Base-by-base conservation (phyloP, 116 monocot genomes). In the Iris pallida region DNA sequence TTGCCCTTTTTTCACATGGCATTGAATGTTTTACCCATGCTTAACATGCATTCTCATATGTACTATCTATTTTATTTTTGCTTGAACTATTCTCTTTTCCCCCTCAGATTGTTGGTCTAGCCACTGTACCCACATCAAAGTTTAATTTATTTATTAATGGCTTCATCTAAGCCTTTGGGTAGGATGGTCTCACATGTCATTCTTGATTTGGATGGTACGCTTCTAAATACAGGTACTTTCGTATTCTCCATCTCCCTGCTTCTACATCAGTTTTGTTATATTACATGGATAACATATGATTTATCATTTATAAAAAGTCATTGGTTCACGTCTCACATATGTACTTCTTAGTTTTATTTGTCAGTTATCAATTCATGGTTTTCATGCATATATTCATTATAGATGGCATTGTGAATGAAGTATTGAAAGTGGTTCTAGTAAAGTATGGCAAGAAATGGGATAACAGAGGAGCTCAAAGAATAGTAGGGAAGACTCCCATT, bases 171-270 rank as follows among this genome's bases (percentile, higher is more conserved):
- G 65, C 47, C 78, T 46, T 54, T 85, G 41, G 42, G 30, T 19
- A 73, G 61, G 68, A 30, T 92, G 55, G 63, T 85, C 52, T 87
- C 92, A 20, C 92, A 87, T 81, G 96, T 96, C 49, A 89, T 96
- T 78, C 55, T 96, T 17, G 92, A 96, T 78, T 80, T 96, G 70
- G 96, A 96, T 79, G 96, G 92, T 6, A 96, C 96, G 46, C 85
- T 96, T 59, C 30, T 96, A 69, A 92, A 96, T 55, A 96, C 96
- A 89, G 96, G 96, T 91, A 46, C 11, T n/a, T 45, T 56, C 44
- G 45, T 62, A 7, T 67, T 0, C 10, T 1, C 6, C 42, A 3
- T 30, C 30, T 30, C 30, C 30, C 30, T 30, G 30, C 30, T 30
- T 30, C 30, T 30, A 30, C 30, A 30, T 30, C 30, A 30, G 30